Evolutionary conservation across 139 green algal genomes (phyloP), one percentile per base, ranked within the genome.

Genomic region (Desmodesmus armatus): DNA sequence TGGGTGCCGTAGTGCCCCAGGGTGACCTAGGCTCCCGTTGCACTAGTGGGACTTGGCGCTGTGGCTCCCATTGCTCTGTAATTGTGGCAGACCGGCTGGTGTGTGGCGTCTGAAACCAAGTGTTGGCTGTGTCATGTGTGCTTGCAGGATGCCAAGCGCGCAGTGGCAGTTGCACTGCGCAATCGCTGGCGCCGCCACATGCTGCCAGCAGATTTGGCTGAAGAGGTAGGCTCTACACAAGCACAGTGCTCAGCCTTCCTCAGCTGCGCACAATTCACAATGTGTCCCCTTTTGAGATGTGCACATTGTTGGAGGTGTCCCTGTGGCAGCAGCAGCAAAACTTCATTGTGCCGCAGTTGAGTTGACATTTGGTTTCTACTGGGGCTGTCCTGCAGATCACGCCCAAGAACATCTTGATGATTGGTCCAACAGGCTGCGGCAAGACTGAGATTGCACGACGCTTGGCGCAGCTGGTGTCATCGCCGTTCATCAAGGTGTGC

Each of bases 401-500:
- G 29, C 97, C 97, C 69, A 99, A 99, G 87, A 99, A 99, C 92
- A 98, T 99, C 63, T 93, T 99, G 29, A 98, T 99, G 94, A 81
- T 90, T n/a, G 92, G 97, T 0, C 96, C 96, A 21, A 99, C 95
- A 1, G 95, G 97, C 0, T 98, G 95, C 77, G 97, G 97, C 66
- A 99, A 99, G 87, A 99, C 97, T 3, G 97, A 99, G 91, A 98
- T 99, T 66, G 97, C 97, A 3, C 87, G 97, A 25, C 90, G 97
- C 27, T 92, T 99, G 47, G 97, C 97, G 39, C 98, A 98, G 86
- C 90, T 99, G 27, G 94, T 95, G 21, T 93, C 98, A 80, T 95
- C 97, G 40, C 97, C 97, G 0, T 99, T 99, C 89, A 87, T 99
- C 72, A 99, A 99, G 94, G 80, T 86, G 65, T 2, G 73, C 13